Conservation (phyloP, 495 filamentous ascomycete genomes). For the Cercophora scortea region DNA sequence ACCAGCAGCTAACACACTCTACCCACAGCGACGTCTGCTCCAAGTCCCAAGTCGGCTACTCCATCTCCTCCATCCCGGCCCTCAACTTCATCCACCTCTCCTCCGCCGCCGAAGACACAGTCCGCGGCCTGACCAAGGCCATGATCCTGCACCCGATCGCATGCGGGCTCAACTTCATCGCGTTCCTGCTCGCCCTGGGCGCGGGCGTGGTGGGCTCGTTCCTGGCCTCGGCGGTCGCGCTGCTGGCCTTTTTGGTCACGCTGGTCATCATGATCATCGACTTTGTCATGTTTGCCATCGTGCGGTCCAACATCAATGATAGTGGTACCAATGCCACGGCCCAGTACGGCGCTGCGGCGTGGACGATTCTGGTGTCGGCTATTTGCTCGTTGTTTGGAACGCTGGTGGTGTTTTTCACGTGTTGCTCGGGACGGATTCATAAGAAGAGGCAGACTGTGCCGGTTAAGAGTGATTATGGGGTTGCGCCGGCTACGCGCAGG, state of each 20-base stretch:
- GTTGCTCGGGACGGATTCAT: conserved; percentile 27
- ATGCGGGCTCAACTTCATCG: conserved; percentile 48
- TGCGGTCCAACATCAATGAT: conserved; percentile 42
- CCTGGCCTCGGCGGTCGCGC: conserved; percentile 38
- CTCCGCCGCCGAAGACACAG: conserved; percentile 4
- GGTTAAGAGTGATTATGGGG: neutral
- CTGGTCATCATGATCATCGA: conserved; percentile 47
- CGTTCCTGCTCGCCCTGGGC: conserved; percentile 47
- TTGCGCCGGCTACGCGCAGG: neutral
- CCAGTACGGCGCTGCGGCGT: conserved; percentile 38
- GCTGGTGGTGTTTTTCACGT: conserved; percentile 50
- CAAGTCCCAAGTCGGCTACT: conserved; percentile 42
- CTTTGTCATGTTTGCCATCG: conserved; percentile 47
- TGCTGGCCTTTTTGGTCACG: conserved; percentile 47
- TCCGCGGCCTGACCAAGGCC: conserved; percentile 37
- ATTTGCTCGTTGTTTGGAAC: conserved; percentile 45
- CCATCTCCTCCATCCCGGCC: conserved; percentile 36
- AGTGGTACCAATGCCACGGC: conserved; percentile 28
- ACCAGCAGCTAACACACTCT: conserved; percentile 3
- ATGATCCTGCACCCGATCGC: conserved; percentile 57
- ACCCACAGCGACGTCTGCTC: conserved; percentile 37
- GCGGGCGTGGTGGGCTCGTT: conserved; percentile 46
- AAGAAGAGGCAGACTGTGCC: neutral
- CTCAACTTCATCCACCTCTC: conserved; percentile 31
- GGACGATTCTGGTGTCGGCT: conserved; percentile 43